Base-by-base conservation (phyloP, 2,329 filamentous ascomycete species). In the Botrytis tulipae region DNA sequence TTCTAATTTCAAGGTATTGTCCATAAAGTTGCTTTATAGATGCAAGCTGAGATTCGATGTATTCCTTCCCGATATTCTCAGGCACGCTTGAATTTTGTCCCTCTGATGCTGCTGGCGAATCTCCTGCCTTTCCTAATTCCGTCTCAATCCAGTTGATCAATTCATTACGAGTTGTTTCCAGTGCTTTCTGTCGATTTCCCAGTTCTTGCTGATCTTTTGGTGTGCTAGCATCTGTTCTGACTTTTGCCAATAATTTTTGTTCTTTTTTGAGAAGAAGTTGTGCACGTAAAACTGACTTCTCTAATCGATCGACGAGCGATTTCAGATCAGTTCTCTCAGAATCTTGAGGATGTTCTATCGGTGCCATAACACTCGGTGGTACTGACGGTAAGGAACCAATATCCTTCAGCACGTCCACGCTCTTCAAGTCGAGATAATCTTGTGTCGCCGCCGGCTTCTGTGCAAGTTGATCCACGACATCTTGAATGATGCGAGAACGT, bases 111-210 rank as follows among this genome's bases (percentile, higher is more conserved):
- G 85, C 84, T 2, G 76, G 60, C 12, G 66, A 62, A 20, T 80
- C 79, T 44, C 77, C 77, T 25, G 88, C 87, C 72, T 87, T 88
- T 70, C 84, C 82, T 35, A 92, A 82, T 79, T 91, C 90, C 8
- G 82, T 83, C 80, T 92, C 90, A 73, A 92, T 90, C 90, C 90
- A 92, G 73, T 82, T 84, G 74, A 92, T 91, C 69, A 92, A 84
- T 75, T 88, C 87, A 70, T 87, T 86, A 25, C 90, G 85, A 18
- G 89, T 88, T 12, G 82, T 82, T 60, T 84, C 85, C 16, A 92
- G 82, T 22, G 90, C 90, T 66, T 85, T 83, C 4, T 89, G 62
- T 62, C 76, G 76, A 62, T 63, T 48, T 29, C 73, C 74, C 32
- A 32, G 40, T 65, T 48, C 66, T 37, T 70, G 22, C 14, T 18